Evolutionary conservation across 1,284 basidiomycete species (phyloP).

Genomic region (Hypsizygus ulmarius): DNA sequence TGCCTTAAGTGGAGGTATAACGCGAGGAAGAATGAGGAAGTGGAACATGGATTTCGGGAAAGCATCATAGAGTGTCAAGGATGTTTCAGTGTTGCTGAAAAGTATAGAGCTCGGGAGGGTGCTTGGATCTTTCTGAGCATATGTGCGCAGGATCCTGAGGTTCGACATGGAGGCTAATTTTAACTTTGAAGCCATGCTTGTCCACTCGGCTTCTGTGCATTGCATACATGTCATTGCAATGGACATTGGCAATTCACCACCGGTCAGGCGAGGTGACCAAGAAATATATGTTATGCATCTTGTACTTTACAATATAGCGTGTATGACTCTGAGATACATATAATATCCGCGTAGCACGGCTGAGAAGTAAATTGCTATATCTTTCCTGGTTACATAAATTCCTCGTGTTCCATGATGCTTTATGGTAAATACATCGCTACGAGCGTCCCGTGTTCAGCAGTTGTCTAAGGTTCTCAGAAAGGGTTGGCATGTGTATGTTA

Average conservation of each 20-base stretch:
- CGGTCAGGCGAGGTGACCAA: too few species aligned
- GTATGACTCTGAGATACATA: neutral
- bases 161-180: constrained; percentile 33
- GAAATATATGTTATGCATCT: neutral
- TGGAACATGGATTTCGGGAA: constrained; percentile 88
- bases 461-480: constrained; percentile 59
- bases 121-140: constrained; percentile 55
- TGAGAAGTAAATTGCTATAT: too few species aligned
- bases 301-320: neutral
- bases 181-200: neutral
- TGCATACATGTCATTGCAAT: neutral
- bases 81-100: constrained; percentile 57
- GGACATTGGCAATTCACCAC: too few species aligned
- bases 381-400: too few species aligned
- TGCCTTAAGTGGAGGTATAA: constrained; percentile 34
- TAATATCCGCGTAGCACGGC: neutral
- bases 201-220: neutral
- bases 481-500: constrained; percentile 34
- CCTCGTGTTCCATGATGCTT: too few species aligned
- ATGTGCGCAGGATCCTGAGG: constrained; percentile 58
- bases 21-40: constrained; percentile 74
- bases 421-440: neutral
- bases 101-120: constrained; percentile 59
- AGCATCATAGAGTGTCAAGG: constrained; percentile 79
- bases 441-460: constrained; percentile 34